Evolutionary conservation across 306 rosid species (phyloP).

Genomic region (Calophaca sinica): DNA sequence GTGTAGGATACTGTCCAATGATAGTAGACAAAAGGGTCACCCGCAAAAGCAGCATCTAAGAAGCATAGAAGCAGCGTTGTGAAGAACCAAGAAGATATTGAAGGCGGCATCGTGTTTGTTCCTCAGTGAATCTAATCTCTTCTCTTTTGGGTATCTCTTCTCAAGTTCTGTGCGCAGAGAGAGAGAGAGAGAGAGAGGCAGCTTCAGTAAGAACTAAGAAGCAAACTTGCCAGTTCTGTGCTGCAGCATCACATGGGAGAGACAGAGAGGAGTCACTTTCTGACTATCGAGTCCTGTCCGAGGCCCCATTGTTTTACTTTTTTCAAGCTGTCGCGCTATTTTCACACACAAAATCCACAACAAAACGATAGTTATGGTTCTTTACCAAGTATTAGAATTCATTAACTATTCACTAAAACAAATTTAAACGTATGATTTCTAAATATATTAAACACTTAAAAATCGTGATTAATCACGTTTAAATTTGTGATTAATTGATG

Average conservation of each 20-base stretch:
- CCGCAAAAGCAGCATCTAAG: constrained; percentile 58
- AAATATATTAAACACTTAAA: no score
- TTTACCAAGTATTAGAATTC: no score
- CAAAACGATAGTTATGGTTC: no score
- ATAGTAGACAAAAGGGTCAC: constrained; percentile 76
- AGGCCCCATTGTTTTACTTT: constrained; percentile 38
- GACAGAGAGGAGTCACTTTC: constrained; percentile 18
- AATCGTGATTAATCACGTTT: no score
- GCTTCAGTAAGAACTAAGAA: not conserved
- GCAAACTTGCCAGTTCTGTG: constrained; percentile 4
- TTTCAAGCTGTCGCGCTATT: no score
- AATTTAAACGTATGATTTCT: no score
- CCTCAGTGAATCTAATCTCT: not conserved
- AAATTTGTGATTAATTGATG: no score
- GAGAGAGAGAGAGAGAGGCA: constrained; percentile 1
- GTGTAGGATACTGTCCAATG: constrained; percentile 87
- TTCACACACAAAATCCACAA: no score
- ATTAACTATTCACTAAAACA: no score
- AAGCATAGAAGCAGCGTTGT: constrained; percentile 51
- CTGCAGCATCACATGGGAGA: constrained; percentile 43
- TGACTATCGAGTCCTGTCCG: not conserved
- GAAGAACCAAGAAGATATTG: constrained; percentile 50
- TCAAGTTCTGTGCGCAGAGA: constrained; percentile 13
- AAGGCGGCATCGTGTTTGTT: constrained; percentile 50
- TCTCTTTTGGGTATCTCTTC: not conserved